Base-by-base conservation (phyloP, 2,329 filamentous ascomycete genomes). In the Apiospora kogelbergensis region DNA sequence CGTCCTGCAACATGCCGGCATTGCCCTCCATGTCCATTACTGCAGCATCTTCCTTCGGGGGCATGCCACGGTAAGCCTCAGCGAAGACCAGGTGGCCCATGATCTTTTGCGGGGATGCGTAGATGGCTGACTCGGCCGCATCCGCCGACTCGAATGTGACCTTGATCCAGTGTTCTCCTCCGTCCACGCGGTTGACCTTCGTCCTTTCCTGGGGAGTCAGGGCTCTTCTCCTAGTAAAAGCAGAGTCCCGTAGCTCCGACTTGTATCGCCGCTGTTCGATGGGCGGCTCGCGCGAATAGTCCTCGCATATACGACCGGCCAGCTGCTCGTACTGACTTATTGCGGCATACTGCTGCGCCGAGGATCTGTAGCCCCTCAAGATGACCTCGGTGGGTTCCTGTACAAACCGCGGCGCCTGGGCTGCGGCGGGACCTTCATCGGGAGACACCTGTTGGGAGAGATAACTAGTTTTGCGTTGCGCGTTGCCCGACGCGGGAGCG, bases 81-180 rank as follows among this genome's bases (percentile, higher is more conserved):
- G 91, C 93, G 74, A 88, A 89, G 33, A 95, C 89, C 15, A 91
- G 79, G 76, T 92, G 85, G 13, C 92, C 92, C 68, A 93, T 84
- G 70, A 95, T 88, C 70, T 86, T 86, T 80, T 94, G 90, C 0
- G 92, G 92, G 66, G 91, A 93, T 67, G 88, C 87, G 76, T 87
- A 91, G 53, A 90, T 81, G 26, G 92, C 92, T 13, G 88, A 84
- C 70, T 93, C 90, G 24, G 91, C 92, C 1, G 91, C 90, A 73
- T 91, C 87, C 65, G 86, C 85, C 53, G 90, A 93, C 80, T 94
- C 92, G 75, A 94, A 95, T 0, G 92, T 95, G 68, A 95, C 85
- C 79, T 94, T 94, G 75, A 98, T 94, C 95, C 95, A 98, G 83
- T 97, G 93, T 74, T 92, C 88, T 57, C 95, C 95, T 65, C 94